Evolutionary conservation across 2,329 filamentous ascomycete genomes (phyloP), one percentile per base, ranked within the genome.

Genomic region (Lasiodiplodia gonubiensis): DNA sequence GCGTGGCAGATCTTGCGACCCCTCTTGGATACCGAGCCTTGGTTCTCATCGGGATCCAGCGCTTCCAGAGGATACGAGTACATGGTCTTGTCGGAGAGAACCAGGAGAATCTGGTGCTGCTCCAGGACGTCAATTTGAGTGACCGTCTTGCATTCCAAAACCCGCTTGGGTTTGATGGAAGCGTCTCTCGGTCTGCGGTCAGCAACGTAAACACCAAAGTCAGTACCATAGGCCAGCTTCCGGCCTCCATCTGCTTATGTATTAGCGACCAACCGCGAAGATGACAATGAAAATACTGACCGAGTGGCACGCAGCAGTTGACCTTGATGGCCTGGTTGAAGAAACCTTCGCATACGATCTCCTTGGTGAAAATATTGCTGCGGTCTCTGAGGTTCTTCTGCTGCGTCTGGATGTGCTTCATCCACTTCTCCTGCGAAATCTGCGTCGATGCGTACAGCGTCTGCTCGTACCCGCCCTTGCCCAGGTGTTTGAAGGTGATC

Each of bases 1-100:
- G 94, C 96, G 80, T 97, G 94, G 74, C 92, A 97, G 70, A 99
- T 98, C 84, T 97, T 97, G 83, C 95, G 94, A 10, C 93, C 93
- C 51, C 93, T 88, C 79, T 95, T 97, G 18, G 89, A 88, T 67
- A 94, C 84, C 39, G 92, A 87, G 63, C 90, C 90, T 68, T 87
- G 85, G 57, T 84, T 83, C 74, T 98, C 94, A 70, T 91, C 91
- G 2, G 91, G 87, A 74, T 97, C 94, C 67, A 99, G 85, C 16
- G 93, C 93, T 70, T 94, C 90, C 64, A 97, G 84, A 1, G 93
- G 89, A 81, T 95, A 98, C 8, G 94, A 97, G 72, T 92, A 90
- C 11, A 98, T 86, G 0, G 93, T 94, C 81, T 97, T 97, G 81
- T 97, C 96, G 5, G 94, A 92, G 51, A 99, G 85, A 23, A 99